Percentiles rank a stretch among this genome's conserved stretches.
Evolutionary conservation across 2,329 filamentous ascomycete species (phyloP).

Genomic region (Cytospora schulzeri): DNA sequence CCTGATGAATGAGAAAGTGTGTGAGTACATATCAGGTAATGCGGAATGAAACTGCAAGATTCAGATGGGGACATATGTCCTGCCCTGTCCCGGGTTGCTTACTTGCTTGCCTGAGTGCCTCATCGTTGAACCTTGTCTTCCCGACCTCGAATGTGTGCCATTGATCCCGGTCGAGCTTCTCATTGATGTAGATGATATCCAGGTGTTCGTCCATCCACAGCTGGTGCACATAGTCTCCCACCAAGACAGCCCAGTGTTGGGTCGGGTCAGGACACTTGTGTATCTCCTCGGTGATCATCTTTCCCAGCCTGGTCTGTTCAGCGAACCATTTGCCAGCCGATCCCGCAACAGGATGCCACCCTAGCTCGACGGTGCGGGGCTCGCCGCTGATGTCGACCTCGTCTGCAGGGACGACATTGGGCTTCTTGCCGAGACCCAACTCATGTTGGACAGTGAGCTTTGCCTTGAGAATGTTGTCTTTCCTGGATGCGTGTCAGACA

Average conservation of each 20-base stretch:
- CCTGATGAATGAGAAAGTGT: no score
- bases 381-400: slow-evolving; percentile 41
- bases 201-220: slow-evolving; percentile 59
- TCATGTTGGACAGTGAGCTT: slow-evolving; percentile 46
- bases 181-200: slow-evolving; percentile 60
- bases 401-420: slow-evolving; percentile 46
- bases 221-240: slow-evolving; percentile 57
- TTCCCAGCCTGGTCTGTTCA: slow-evolving; percentile 56
- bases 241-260: slow-evolving; percentile 62
- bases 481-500: slow-evolving; percentile 21
- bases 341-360: slow-evolving; percentile 61
- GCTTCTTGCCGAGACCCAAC: slow-evolving; percentile 46
- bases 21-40: no score
- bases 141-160: slow-evolving; percentile 56
- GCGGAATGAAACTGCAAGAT: no score
- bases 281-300: slow-evolving; percentile 57
- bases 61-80: neutral
- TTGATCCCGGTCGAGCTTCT: slow-evolving; percentile 45
- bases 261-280: slow-evolving; percentile 60
- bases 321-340: slow-evolving; percentile 61
- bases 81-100: slow-evolving; percentile 31
- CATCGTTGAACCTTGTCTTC: slow-evolving; percentile 56
- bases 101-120: slow-evolving; percentile 53
- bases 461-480: slow-evolving; percentile 42
- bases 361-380: slow-evolving; percentile 52